These are phyloP conservation scores for Mycena venus DNA, from an alignment of 768 basidiomycete genomes.

Conservation along the genomic window DNA sequence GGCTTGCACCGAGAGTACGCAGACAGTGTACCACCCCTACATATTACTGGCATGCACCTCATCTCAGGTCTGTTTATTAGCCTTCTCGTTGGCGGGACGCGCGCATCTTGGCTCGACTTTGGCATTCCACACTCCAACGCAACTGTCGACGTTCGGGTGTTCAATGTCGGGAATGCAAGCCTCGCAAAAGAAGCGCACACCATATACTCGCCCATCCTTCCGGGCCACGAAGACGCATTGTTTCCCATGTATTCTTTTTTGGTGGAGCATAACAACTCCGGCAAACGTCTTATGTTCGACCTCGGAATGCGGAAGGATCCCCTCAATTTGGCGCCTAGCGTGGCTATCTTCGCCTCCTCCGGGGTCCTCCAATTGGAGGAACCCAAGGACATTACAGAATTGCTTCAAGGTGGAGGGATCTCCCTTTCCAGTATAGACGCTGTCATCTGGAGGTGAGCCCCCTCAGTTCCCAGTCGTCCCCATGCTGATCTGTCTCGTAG, in stretches of 20 bases:
- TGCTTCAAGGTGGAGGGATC: constrained; percentile 7
- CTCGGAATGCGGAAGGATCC: constrained; percentile 14
- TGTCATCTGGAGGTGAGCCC: constrained; percentile 15
- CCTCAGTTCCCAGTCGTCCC: background rate
- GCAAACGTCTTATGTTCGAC: constrained; percentile 25
- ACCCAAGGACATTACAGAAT: constrained; percentile 4
- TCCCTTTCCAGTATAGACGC: constrained; percentile 12
- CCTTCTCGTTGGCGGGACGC: background rate
- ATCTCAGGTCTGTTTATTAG: constrained; percentile 1
- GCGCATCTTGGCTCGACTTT: background rate
- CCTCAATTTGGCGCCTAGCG: background rate
- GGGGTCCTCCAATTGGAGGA: background rate
- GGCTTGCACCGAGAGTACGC: no score
- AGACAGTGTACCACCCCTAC: no score
- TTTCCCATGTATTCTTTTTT: constrained; percentile 15
- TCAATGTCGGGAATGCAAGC: constrained; percentile 8
- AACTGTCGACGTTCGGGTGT: constrained; percentile 20
- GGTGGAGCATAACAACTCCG: constrained; percentile 6
- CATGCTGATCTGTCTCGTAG: background rate
- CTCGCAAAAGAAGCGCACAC: background rate
- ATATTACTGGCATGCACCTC: constrained; percentile 2
- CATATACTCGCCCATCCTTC: background rate
- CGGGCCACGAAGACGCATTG: background rate
- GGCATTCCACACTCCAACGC: constrained; percentile 18
- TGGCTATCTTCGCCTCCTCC: background rate